A percentile compares a stretch with the other conserved stretches of the same genome.
phyloP scores from a whole-genome alignment of 345 rosid species.

The Citrus sp. region DNA sequence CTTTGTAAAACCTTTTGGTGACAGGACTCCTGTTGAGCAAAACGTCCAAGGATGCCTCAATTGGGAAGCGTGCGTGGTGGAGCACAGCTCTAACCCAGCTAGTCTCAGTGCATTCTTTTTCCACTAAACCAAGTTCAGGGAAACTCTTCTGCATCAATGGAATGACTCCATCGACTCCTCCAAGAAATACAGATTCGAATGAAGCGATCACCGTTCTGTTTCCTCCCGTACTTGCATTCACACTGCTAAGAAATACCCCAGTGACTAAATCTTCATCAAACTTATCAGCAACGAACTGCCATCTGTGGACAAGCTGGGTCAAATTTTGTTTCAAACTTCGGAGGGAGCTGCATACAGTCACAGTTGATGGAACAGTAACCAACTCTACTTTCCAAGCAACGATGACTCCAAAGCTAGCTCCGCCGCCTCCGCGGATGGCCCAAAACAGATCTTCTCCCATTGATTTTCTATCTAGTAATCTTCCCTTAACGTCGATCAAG shows the following conservation, averaged over 20 bases:
- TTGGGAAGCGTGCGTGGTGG: constrained; percentile 9
- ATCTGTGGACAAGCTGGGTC: not conserved
- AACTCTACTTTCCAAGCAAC: constrained; percentile 8
- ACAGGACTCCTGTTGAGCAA: constrained; percentile 23
- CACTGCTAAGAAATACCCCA: constrained; percentile 18
- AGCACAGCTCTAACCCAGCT: constrained; percentile 29
- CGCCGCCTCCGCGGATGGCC: constrained; percentile 16
- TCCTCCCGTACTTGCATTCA: not conserved
- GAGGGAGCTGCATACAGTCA: constrained; percentile 10
- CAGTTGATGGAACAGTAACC: constrained; percentile 6
- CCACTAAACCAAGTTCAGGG: constrained; percentile 29
- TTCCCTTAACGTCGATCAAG: not conserved
- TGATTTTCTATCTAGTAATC: not conserved
- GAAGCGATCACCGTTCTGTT: constrained; percentile 5
- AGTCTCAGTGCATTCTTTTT: constrained; percentile 26
- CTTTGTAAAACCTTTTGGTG: constrained; percentile 14
- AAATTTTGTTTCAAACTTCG: constrained; percentile 7
- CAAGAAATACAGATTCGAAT: constrained; percentile 16
- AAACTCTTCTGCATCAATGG: constrained; percentile 14
- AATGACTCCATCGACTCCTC: constrained; percentile 11
- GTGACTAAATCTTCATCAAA: constrained; percentile 22
- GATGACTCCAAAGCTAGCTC: constrained; percentile 13
- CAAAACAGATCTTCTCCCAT: constrained; percentile 10
- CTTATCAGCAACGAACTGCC: constrained; percentile 2
- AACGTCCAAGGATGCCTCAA: constrained; percentile 11